A percentile compares a stretch with the other conserved stretches of the same genome.
Conservation (phyloP, 2,329 filamentous ascomycete species). For the Aspergillus cejpii region DNA sequence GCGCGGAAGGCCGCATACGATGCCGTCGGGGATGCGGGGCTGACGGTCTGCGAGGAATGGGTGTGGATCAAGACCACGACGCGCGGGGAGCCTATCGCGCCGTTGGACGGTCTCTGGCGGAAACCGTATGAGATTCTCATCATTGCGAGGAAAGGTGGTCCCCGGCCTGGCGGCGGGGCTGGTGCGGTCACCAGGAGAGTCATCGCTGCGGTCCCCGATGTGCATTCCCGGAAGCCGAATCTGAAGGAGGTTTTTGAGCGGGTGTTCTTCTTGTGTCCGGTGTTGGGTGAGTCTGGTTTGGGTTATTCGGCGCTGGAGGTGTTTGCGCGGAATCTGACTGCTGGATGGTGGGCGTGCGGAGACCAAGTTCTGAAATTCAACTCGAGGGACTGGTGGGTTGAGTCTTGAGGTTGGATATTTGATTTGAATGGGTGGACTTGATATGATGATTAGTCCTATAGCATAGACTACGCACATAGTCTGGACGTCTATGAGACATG, state of each 20-base stretch:
- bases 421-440: not conserved
- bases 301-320: constrained; percentile 51
- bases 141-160: constrained; percentile 33
- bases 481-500: not conserved
- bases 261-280: constrained; percentile 32
- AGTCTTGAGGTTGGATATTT: constrained; percentile 1
- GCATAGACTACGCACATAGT: too few relatives aligned
- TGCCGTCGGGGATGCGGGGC: constrained; percentile 41
- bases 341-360: constrained; percentile 57
- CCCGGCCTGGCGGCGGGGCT: constrained; percentile 9
- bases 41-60: constrained; percentile 55
- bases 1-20: constrained; percentile 44
- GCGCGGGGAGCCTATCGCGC: constrained; percentile 47
- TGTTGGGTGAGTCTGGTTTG: constrained; percentile 6
- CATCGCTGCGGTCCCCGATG: constrained; percentile 54
- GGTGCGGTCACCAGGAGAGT: constrained; percentile 42
- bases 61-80: constrained; percentile 56
- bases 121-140: constrained; percentile 58
- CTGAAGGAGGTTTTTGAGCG: constrained; percentile 50
- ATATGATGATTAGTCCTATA: too few relatives aligned
- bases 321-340: constrained; percentile 54
- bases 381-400: constrained; percentile 46
- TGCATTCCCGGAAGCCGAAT: constrained; percentile 61
- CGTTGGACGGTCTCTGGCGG: constrained; percentile 49
- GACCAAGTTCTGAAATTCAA: constrained; percentile 59